These are phyloP conservation scores for Xylaria sp. DNA, from an alignment of 2,329 filamentous ascomycete species.

Conservation along the genomic window DNA sequence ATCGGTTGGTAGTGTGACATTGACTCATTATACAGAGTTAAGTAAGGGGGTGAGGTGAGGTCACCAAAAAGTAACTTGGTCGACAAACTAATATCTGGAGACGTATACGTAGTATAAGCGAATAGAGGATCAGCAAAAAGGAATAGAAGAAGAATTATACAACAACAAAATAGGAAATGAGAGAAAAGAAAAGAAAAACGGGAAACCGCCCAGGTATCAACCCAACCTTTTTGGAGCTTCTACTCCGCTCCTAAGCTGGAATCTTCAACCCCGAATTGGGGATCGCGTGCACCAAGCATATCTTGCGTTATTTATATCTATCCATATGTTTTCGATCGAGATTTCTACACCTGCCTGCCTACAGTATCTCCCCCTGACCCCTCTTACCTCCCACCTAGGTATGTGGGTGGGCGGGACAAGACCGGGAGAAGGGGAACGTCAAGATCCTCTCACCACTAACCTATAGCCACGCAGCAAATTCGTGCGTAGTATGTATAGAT, in stretches of 20 bases:
- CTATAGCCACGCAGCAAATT: slow-evolving; percentile 15
- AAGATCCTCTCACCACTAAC: slow-evolving; percentile 5
- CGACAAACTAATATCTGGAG: not conserved
- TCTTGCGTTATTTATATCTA: slow-evolving; percentile 11
- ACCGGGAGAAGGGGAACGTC: slow-evolving; percentile 4
- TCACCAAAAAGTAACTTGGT: not conserved
- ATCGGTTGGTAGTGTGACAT: not conserved
- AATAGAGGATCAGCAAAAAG: not conserved
- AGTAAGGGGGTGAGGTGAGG: slow-evolving; percentile 1
- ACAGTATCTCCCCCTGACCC: not conserved
- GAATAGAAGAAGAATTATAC: not conserved
- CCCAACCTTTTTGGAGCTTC: not conserved
- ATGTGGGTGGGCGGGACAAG: slow-evolving; percentile 1
- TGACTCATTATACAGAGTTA: not conserved
- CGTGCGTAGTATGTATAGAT: not conserved
- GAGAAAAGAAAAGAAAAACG: not conserved
- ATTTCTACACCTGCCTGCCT: slow-evolving; percentile 3
- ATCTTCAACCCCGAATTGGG: not conserved
- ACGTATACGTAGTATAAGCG: not conserved
- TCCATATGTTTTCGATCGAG: not conserved
- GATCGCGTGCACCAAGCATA: not conserved
- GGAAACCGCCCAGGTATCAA: too few relatives aligned
- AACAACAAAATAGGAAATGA: not conserved
- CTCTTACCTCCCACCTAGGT: slow-evolving; percentile 1
- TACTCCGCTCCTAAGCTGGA: not conserved